Evolutionary conservation across 1,284 basidiomycete genomes (phyloP), one percentile per base, ranked within the genome.

Genomic region (Megacollybia platyphylla): DNA sequence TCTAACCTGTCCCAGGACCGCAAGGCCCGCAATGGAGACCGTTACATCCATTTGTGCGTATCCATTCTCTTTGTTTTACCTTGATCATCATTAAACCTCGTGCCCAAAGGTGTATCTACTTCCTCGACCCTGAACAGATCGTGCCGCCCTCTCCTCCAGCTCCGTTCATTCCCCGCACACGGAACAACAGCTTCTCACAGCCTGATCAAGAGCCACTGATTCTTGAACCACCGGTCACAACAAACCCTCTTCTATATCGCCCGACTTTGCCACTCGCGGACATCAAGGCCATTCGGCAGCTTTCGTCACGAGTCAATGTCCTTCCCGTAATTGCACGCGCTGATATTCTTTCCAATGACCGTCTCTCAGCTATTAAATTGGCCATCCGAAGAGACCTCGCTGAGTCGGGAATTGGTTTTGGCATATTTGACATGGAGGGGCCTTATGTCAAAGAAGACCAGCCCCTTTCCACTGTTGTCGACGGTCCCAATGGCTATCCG

Each of bases 311-410:
- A 56, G 91, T 96, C 63, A 97, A 97, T 64, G 79, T 97, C 44
- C 85, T 97, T 50, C 92, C 93, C 44, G 88, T 97, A 53, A 85
- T 97, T 53, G 87, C 91, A 49, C 84, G 90, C 54, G 83, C 89
- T 37, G 93, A 97, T 65, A 81, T 83, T 43, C 72, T 97, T 53
- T 90, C 90, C 41, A 92, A 92, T 59, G 91, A 96, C 54, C 76
- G 82, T 46, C 71, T 89, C 42, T 71, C 73, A 37, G 73, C 75
- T 44, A 73, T 88, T 58, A 87, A 87, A 60, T 61, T 77, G 52
- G 86, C 82, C 47, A 71, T 89, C 52, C 73, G 83, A 51, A 64
- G 76, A 52, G 84, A 87, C 62, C 68, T 89, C 39, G 82, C 81
- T 20, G 75, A 77, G 46, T 80, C 80, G 32, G 86, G 86, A 46